Evolutionary conservation across 1,139 yeast genomes (phyloP).

Genomic region (Kluyveromyces marxianus): DNA sequence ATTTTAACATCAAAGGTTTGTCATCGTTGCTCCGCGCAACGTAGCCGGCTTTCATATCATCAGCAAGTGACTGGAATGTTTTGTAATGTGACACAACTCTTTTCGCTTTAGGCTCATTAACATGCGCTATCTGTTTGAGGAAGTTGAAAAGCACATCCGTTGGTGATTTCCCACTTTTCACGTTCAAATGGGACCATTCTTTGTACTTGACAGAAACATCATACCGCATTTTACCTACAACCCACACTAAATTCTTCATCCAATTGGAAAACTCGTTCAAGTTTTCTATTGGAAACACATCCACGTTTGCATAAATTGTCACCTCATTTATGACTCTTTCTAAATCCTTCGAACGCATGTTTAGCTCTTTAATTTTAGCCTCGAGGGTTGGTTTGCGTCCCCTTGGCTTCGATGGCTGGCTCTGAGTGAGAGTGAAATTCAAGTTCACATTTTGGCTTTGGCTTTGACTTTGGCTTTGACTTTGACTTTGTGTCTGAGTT

Average conservation of each 20-base stretch:
- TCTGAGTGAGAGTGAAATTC: too few species aligned
- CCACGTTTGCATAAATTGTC: slow-evolving; percentile 38
- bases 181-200: slow-evolving; percentile 44
- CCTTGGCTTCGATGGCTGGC: not conserved
- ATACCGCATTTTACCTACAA: slow-evolving; percentile 46
- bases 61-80: slow-evolving; percentile 34
- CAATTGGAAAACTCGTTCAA: slow-evolving; percentile 44
- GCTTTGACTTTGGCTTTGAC: too few species aligned
- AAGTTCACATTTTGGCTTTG: too few species aligned
- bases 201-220: slow-evolving; percentile 50
- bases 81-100: slow-evolving; percentile 33
- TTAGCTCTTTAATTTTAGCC: slow-evolving; percentile 14
- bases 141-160: slow-evolving; percentile 42
- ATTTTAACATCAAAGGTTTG: slow-evolving; percentile 34
- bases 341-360: slow-evolving; percentile 22
- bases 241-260: slow-evolving; percentile 49
- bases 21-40: slow-evolving; percentile 31
- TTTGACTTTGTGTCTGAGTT: slow-evolving; percentile 4
- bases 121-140: slow-evolving; percentile 46
- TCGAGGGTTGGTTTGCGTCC: slow-evolving; percentile 14
- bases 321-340: slow-evolving; percentile 32
- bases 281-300: slow-evolving; percentile 42
- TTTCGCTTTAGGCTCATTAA: slow-evolving; percentile 40
- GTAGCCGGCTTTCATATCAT: slow-evolving; percentile 26
- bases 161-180: slow-evolving; percentile 46